A percentile compares a stretch with the other conserved stretches of the same genome.
Conservation (phyloP, 164 flowering plant genomes). For the Nymphaea thermarum region DNA sequence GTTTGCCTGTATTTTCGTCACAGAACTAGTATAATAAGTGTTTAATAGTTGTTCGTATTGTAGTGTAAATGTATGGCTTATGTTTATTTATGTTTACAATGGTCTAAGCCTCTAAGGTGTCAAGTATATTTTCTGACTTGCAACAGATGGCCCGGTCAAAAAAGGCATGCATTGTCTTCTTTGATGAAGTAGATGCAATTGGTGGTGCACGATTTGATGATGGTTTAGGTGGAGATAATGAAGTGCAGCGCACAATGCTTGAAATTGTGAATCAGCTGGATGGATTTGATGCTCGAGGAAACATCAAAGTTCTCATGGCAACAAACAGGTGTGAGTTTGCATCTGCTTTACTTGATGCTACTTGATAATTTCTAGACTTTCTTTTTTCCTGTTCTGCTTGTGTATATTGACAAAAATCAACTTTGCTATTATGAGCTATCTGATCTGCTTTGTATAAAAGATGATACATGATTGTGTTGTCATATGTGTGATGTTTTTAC, state of each 20-base stretch:
- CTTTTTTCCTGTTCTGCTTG: too few species aligned
- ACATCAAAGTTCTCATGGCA: constrained; percentile 95
- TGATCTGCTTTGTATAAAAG: too few species aligned
- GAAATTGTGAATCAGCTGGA: constrained; percentile 97
- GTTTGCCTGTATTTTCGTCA: neutral
- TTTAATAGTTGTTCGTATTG: neutral
- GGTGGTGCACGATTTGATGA: constrained; percentile 98
- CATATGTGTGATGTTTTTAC: too few species aligned
- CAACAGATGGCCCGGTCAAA: constrained; percentile 97
- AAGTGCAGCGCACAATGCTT: constrained; percentile 97
- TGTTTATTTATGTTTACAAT: too few species aligned
- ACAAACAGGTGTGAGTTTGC: constrained; percentile 57
- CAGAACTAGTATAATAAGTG: neutral
- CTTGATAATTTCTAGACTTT: too few species aligned
- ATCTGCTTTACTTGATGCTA: too few species aligned
- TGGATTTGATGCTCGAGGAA: constrained; percentile 97
- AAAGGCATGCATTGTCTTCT: constrained; percentile 92
- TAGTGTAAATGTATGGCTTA: too few species aligned
- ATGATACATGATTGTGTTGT: too few species aligned
- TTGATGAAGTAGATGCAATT: constrained; percentile 98
- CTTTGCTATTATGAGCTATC: too few species aligned
- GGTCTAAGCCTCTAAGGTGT: neutral
- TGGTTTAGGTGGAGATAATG: constrained; percentile 97
- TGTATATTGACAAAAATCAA: too few species aligned
- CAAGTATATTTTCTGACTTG: neutral